Base-by-base conservation (phyloP, 2,329 filamentous ascomycete genomes). In the Nannizziopsis barbatae region DNA sequence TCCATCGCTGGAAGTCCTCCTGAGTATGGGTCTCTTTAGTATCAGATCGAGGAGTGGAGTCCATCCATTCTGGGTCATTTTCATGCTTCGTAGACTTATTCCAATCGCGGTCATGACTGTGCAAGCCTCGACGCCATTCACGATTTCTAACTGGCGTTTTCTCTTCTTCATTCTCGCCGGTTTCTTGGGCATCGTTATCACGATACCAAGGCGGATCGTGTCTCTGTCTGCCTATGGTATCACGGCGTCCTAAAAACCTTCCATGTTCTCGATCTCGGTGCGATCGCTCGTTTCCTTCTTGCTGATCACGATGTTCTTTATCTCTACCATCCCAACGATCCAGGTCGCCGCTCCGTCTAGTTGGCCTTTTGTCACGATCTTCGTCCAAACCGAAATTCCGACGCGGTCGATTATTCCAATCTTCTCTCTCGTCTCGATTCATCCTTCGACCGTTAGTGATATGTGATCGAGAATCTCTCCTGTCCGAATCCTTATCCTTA, bases 1-100 rank as follows among this genome's bases (percentile, higher is more conserved):
- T 95, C 80, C 90, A 95, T 56, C 86, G 86, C 68, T 93, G 83
- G 65, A 95, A 93, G 56, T 95, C 89, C 60, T 93, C 88, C 59
- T 86, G 83, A 0, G 88, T 95, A 58, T 86, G 84, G 4, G 75
- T 77, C 58, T 83, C 79, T 32, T 76, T 71, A 58, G 83, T 79
- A 45, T 86, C 83, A 50, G 83, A 81, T 17, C 75, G 68, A 39
- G 73, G 75, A 12, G 80, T 79, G 50, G 82, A 76, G 60, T 93
- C 87, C 65, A 95, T 75, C 90, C 89, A 95, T 65, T 95, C 89
- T 4, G 90, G 89, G 44, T 94, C 86, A 55, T 85, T 81, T 61
- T 93, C 87, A 55, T 76, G 65, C 53, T 73, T 76, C 35, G 64
- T 69, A 48, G 71, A 70, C 42, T 72, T 65, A 50, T 66, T 72